Evolutionary conservation across 2,329 filamentous ascomycete genomes (phyloP).

Genomic region (Arthrobotrys megalospora): DNA sequence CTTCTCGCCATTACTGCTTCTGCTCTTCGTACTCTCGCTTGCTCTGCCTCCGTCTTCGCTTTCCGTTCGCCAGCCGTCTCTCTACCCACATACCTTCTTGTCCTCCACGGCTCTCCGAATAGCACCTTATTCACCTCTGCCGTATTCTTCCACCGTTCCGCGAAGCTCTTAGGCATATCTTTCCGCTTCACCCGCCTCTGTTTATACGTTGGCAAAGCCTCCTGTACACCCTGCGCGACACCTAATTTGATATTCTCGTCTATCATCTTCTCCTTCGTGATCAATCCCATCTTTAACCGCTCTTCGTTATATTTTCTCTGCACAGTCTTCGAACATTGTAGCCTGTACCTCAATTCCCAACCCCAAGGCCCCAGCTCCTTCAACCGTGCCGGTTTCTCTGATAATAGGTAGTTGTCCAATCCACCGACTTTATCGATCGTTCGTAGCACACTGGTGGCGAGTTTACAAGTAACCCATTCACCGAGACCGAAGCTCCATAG

Average conservation of each 20-base stretch:
- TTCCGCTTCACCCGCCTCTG: slow-evolving; percentile 54
- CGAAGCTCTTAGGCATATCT: slow-evolving; percentile 66
- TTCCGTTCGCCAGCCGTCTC: slow-evolving; percentile 67
- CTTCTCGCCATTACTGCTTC: slow-evolving; percentile 66
- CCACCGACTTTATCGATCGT: slow-evolving; percentile 87
- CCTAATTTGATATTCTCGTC: slow-evolving; percentile 62
- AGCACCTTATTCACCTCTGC: slow-evolving; percentile 65
- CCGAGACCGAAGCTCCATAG: slow-evolving; percentile 77
- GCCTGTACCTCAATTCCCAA: slow-evolving; percentile 89
- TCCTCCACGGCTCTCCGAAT: slow-evolving; percentile 67
- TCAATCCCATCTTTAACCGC: slow-evolving; percentile 77
- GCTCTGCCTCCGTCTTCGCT: slow-evolving; percentile 69
- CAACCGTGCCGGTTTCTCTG: slow-evolving; percentile 81
- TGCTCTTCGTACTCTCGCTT: slow-evolving; percentile 66
- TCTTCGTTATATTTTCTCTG: slow-evolving; percentile 77
- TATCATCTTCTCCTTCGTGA: slow-evolving; percentile 67
- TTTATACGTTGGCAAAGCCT: slow-evolving; percentile 21
- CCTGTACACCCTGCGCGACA: slow-evolving; percentile 45
- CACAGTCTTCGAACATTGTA: slow-evolving; percentile 83
- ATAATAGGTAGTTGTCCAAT: slow-evolving; percentile 90
- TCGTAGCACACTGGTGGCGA: slow-evolving; percentile 79
- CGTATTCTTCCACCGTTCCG: slow-evolving; percentile 65
- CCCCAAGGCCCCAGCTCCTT: slow-evolving; percentile 90
- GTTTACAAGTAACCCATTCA: slow-evolving; percentile 76
- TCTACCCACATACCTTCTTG: slow-evolving; percentile 68